Evolutionary conservation across 106 monocot genomes (phyloP), one percentile per base, ranked within the genome.

Genomic region (Vanilla planifolia): DNA sequence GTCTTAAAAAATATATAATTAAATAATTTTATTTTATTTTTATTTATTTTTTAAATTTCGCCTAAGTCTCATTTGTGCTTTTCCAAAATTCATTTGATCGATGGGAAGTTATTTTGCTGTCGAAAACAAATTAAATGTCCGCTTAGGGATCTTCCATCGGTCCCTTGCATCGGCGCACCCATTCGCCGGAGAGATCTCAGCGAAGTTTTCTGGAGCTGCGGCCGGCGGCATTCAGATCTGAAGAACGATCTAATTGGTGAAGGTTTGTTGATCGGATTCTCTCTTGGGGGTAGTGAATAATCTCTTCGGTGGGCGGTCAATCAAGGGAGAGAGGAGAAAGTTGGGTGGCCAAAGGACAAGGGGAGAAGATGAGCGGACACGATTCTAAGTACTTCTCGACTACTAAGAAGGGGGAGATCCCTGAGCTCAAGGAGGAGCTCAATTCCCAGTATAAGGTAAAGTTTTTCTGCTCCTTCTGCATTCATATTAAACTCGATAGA

Each of bases 321-420:
- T 4, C 14, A 53, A 53, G 53, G 29, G n/a, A 53, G 30, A 29
- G 53, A 29, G 53, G 53, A 15, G 23, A 29, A 25, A n/a, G n/a
- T 23, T 16, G 25, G 48, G 23, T 2, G 24, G 24, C 2, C 21
- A 25, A 7, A n/a, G 23, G 48, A 25, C 24, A 10, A 57, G 57
- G 35, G 35, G 28, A 33, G 32, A 69, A 41, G 51, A 96, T 96
- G 95, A 96, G 95, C 69, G 95, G 95, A 24, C 95, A 96, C 71
- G 95, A 96, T 36, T 96, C 95, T 55, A 96, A 96, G 81, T 96
- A 96, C 84, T 96, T 96, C 81, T 96, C 95, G 3, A 90, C 95
- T 36, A 96, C 95, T 65, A 96, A 96, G 86, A 96, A 96, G 79
- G 95, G 95, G 42, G 95, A 96, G 90, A 96, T 96, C 73, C 95